Evolutionary conservation across 176 grass and related monocot species (phyloP), one percentile per base, ranked within the genome.

Genomic region (Cenchrus americanus): DNA sequence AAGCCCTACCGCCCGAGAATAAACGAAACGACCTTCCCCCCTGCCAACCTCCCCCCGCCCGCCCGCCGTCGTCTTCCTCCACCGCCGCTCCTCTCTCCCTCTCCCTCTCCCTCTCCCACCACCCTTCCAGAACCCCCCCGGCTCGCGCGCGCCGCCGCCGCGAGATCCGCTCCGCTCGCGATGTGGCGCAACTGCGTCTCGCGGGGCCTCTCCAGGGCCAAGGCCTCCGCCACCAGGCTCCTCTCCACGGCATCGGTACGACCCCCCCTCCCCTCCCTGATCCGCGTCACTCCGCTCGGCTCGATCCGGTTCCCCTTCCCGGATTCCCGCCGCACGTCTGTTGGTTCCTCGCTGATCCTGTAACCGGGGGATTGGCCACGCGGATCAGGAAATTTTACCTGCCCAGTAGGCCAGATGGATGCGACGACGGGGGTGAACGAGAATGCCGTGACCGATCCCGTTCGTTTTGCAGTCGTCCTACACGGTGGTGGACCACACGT

Each of bases 121-220:
- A 8, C 7, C 54, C 54, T 15, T 10, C 14, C 58, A 2, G 3
- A 43, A 8, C 1, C 40, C 23, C 1, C 9, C 34, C 34, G 34
- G 34, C 6, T 26, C 72, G 13, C 63, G 19, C 19, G 30, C 71
- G 26, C 41, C 66, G 59, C 30, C 10, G 77, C 64, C 55, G 79
- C 40, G 83, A 77, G 88, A 79, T 82, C 79, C 34, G 5, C 55
- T 61, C 58, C n/a, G 58, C 9, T 32, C 57, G 83, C 78, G 72
- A 98, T 95, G 93, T 98, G 96, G 96, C 96, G 93, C 51, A 41
- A 85, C 83, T 98, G 91, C 88, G 80, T 98, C 74, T 92, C 93
- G 37, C 86, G 87, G 34, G 85, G 78, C 87, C 85, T 94, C 75
- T 92, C 91, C 62, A 69, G 26, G 77, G 86, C 78, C 89, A 95